A percentile compares a stretch with the other conserved stretches of the same genome.
phyloP scores from a whole-genome alignment of 306 rosid species.

The Neltuma alba region DNA sequence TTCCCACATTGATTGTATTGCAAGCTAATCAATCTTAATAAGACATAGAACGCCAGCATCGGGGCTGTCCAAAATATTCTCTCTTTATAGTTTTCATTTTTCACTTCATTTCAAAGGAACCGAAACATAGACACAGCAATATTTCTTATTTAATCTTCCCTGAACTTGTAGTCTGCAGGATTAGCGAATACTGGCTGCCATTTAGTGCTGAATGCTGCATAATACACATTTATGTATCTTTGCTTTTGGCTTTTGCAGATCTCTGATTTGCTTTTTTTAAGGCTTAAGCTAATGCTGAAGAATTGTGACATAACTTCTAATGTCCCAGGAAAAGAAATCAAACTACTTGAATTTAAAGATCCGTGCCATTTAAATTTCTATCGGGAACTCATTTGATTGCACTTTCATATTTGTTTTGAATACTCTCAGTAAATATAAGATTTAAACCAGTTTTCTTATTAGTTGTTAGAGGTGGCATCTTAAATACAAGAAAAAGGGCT shows the following conservation, averaged over 20 bases:
- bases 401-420: background rate
- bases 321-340: background rate
- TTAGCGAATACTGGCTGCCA: background rate
- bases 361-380: conserved; percentile 1
- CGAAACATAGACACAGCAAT: background rate
- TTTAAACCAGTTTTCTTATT: background rate
- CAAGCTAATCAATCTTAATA: background rate
- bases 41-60: background rate
- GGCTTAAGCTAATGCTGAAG: background rate
- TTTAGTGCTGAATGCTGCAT: background rate
- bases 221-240: background rate
- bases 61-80: background rate
- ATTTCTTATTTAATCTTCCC: conserved; percentile 1
- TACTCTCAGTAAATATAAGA: background rate
- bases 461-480: background rate
- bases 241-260: background rate
- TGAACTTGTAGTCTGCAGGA: background rate
- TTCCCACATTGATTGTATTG: background rate
- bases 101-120: background rate
- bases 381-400: background rate
- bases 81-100: background rate
- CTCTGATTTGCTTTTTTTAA: background rate
- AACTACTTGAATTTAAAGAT: conserved; percentile 6
- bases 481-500: background rate
- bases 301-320: background rate